phyloP scores from a whole-genome alignment of 495 filamentous ascomycete species.

The Penicillium bialowiezense region DNA sequence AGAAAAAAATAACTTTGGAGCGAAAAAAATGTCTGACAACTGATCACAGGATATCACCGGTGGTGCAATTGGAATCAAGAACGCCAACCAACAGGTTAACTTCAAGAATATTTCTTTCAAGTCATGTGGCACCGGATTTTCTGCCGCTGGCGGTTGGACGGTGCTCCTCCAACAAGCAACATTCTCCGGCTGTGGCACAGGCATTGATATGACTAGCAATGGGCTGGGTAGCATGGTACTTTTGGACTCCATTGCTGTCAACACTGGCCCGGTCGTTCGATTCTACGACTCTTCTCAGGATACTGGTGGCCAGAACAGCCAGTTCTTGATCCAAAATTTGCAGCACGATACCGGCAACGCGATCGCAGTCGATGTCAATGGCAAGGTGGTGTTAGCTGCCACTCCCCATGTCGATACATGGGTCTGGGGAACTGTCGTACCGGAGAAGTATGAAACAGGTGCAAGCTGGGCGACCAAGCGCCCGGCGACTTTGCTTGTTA shows the following conservation, averaged over 20 bases:
- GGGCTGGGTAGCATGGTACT: conserved; percentile 52
- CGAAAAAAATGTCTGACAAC: too few species aligned
- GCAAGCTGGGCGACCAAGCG: conserved; percentile 18
- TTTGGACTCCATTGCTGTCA: conserved; percentile 38
- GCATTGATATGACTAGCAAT: conserved; percentile 34
- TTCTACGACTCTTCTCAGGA: conserved; percentile 43
- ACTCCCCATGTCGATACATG: conserved; percentile 42
- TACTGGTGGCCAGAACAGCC: conserved; percentile 30
- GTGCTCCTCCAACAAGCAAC: conserved; percentile 36
- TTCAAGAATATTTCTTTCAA: conserved; percentile 48
- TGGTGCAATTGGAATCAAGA: conserved; percentile 46
- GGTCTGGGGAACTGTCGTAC: conserved; percentile 38
- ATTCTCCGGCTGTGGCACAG: conserved; percentile 32
- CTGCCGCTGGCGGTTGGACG: conserved; percentile 37
- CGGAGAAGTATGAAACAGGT: conserved; percentile 29
- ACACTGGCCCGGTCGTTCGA: conserved; percentile 48
- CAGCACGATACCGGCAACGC: conserved; percentile 22
- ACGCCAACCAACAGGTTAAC: conserved; percentile 52
- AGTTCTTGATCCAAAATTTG: conserved; percentile 38
- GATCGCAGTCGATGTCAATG: conserved; percentile 31
- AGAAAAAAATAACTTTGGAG: too few species aligned
- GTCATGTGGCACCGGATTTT: conserved; percentile 36
- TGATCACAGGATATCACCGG: conserved; percentile 47
- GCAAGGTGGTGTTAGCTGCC: conserved; percentile 43
- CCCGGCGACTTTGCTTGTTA: conserved; percentile 17